A percentile compares a stretch with the other conserved stretches of the same genome.
Evolutionary conservation across 306 rosid genomes (phyloP).

Genomic region (Citrullus mucosospermus): DNA sequence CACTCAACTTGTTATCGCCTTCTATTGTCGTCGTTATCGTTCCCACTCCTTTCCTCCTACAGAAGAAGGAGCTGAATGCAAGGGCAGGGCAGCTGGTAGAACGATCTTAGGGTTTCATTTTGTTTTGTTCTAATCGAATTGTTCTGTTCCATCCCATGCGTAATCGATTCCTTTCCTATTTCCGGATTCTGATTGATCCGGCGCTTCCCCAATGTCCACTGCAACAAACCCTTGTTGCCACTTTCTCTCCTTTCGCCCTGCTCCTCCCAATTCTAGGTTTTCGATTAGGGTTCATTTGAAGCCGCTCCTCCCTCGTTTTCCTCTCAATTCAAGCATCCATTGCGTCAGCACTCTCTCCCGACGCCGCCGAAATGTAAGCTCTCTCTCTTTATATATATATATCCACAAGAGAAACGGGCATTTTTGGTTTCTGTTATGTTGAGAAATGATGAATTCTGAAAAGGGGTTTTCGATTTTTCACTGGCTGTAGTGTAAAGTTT

Average conservation of each 20-base stretch:
- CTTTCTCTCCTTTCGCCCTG: not conserved
- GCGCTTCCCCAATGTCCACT: not conserved
- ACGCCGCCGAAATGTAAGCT: not conserved
- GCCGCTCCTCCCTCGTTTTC: not conserved
- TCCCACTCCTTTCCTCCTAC: not conserved
- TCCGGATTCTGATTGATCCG: conserved; percentile 8
- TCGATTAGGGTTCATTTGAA: conserved; percentile 5
- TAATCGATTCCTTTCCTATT: not conserved
- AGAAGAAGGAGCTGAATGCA: not conserved
- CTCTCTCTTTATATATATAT: not conserved
- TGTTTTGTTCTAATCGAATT: not conserved
- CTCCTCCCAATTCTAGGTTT: not conserved
- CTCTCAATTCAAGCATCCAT: not conserved
- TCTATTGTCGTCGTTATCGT: not conserved
- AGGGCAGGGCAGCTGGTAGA: not conserved
- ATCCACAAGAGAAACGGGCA: not conserved
- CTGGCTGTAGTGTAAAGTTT: not conserved
- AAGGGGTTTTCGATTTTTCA: not conserved
- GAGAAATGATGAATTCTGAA: not conserved
- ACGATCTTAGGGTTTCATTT: not conserved
- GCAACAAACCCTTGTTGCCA: conserved; percentile 7
- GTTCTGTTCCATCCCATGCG: conserved; percentile 4
- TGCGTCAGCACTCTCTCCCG: not conserved
- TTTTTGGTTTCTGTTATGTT: not conserved
- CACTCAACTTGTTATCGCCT: not conserved